Evolutionary conservation across 495 filamentous ascomycete species (phyloP).

Genomic region (Podospora bellae-mahoneyi): DNA sequence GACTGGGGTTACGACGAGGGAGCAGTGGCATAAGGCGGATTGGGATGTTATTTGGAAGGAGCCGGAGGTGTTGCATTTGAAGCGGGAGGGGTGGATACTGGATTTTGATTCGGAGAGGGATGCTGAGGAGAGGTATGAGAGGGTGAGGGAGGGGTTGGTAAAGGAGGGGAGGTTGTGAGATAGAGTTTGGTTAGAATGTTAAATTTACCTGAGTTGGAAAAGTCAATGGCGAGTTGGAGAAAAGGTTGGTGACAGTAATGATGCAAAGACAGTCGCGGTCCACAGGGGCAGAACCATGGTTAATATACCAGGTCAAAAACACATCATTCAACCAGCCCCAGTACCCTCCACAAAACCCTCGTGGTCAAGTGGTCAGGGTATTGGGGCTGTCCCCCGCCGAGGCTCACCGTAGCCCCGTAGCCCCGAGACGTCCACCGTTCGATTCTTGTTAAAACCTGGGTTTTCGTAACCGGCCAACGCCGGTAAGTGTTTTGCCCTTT

Average conservation of each 20-base stretch:
- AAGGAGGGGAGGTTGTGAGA: background rate
- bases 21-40: conserved; percentile 61
- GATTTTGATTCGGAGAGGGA: conserved; percentile 61
- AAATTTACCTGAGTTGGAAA: too few relatives aligned
- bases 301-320: too few relatives aligned
- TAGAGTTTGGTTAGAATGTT: too few relatives aligned
- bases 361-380: background rate
- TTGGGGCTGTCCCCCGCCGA: background rate
- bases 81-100: conserved; percentile 58
- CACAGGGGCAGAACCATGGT: background rate
- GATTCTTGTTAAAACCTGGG: background rate
- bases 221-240: too few relatives aligned
- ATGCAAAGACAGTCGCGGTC: background rate
- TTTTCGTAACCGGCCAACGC: background rate
- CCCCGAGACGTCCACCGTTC: background rate
- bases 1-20: conserved; percentile 54
- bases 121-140: conserved; percentile 24
- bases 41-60: conserved; percentile 56
- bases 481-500: background rate
- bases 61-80: conserved; percentile 53
- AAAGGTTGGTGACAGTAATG: background rate
- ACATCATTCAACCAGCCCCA: too few relatives aligned
- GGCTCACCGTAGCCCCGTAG: background rate
- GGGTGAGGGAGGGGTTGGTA: background rate
- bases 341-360: too few relatives aligned